Conservation (phyloP, 1,284 basidiomycete genomes). For the Cryptococcus wingfieldii region DNA sequence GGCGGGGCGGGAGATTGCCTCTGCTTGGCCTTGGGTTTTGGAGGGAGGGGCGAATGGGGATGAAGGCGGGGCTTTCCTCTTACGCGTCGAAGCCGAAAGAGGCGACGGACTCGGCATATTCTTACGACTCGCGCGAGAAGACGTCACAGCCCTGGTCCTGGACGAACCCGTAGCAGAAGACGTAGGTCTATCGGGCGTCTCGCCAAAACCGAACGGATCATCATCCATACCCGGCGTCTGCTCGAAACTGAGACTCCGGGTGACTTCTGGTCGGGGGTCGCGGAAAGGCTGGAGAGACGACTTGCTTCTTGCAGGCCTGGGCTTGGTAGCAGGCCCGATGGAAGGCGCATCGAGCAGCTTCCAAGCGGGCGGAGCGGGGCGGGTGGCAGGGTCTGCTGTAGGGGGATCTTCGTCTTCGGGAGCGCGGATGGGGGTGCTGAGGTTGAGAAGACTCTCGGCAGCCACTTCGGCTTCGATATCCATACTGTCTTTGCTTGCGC, state of each 20-base stretch:
- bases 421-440: constrained; percentile 13
- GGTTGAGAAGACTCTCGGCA: constrained; percentile 13
- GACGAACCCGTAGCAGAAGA: not conserved
- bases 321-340: not conserved
- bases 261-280: constrained; percentile 15
- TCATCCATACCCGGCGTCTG: constrained; percentile 7
- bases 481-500: not conserved
- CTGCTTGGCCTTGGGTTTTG: not conserved
- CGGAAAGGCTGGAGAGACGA: constrained; percentile 18
- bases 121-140: not conserved
- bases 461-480: constrained; percentile 9
- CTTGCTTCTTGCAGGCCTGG: constrained; percentile 1
- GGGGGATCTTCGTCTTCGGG: constrained; percentile 3
- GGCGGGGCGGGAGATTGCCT: not conserved
- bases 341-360: constrained; percentile 4
- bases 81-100: constrained; percentile 4
- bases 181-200: constrained; percentile 2
- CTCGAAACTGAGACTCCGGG: constrained; percentile 10
- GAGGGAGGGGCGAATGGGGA: constrained; percentile 4
- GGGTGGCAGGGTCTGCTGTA: not conserved
- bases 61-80: constrained; percentile 10
- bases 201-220: constrained; percentile 5
- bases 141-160: not conserved
- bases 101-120: constrained; percentile 14
- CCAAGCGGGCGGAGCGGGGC: not conserved